Percentiles rank a stretch among this genome's conserved stretches.
These are phyloP conservation scores for Claviceps spartinae DNA, from an alignment of 2,329 filamentous ascomycete genomes.

Conservation along the genomic window DNA sequence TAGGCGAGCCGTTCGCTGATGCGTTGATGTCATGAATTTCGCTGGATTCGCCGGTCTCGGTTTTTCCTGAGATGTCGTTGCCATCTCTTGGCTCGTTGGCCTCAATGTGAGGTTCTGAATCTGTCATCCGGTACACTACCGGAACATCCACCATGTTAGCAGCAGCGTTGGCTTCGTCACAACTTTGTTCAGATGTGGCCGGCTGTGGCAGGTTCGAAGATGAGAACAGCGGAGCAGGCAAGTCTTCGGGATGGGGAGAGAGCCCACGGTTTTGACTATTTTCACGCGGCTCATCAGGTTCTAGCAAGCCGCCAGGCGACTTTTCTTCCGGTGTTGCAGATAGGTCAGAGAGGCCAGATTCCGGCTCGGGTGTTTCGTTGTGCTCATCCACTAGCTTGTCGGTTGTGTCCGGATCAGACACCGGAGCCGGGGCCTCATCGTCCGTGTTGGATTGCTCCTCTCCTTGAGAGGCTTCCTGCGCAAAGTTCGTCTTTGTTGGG, in stretches of 20 bases:
- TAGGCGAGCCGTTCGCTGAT: conserved; percentile 2
- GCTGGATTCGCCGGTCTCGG: too few relatives aligned
- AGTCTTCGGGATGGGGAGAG: conserved; percentile 50
- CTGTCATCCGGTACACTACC: neutral
- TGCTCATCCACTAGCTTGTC: conserved; percentile 1
- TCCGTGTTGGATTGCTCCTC: neutral
- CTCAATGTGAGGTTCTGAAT: neutral
- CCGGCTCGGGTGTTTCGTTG: neutral
- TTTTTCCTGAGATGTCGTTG: too few relatives aligned
- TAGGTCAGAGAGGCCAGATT: neutral
- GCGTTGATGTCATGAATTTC: too few relatives aligned
- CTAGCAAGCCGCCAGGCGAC: conserved; percentile 4
- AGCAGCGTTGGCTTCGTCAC: neutral
- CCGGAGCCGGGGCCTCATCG: neutral
- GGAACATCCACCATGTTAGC: conserved; percentile 3
- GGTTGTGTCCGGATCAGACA: neutral
- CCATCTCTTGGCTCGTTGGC: too few relatives aligned
- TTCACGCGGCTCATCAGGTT: conserved; percentile 6
- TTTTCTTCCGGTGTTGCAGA: conserved; percentile 9
- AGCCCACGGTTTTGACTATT: conserved; percentile 16
- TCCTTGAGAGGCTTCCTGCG: neutral
- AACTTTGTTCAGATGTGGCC: neutral
- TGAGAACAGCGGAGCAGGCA: conserved; percentile 47
- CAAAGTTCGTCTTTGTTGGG: conserved; percentile 26
- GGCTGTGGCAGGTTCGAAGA: conserved; percentile 1